Conservation (phyloP, 306 rosid species). For the Purshia tridentata region DNA sequence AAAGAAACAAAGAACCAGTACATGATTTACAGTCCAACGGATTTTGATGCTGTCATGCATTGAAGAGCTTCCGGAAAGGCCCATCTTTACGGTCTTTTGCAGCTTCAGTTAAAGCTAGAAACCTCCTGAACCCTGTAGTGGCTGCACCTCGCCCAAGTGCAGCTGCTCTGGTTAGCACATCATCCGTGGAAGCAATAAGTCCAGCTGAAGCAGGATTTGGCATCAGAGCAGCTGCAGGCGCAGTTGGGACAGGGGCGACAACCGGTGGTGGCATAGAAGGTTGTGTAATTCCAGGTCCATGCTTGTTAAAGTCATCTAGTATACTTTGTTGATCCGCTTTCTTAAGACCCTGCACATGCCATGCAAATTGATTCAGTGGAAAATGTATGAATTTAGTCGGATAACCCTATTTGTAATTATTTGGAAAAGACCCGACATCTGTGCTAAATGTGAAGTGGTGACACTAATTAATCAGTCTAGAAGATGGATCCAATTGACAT, state of each 20-base stretch:
- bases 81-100: conserved; percentile 96
- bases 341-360: conserved; percentile 74
- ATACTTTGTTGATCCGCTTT: conserved; percentile 88
- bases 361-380: conserved; percentile 16
- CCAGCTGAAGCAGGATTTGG: conserved; percentile 54
- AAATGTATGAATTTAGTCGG: not conserved
- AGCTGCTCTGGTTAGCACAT: conserved; percentile 92
- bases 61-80: conserved; percentile 92
- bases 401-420: not conserved
- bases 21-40: not conserved
- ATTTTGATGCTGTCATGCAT: conserved; percentile 41
- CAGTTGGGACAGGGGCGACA: conserved; percentile 39
- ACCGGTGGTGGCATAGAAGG: conserved; percentile 53
- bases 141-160: conserved; percentile 99
- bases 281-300: conserved; percentile 78
- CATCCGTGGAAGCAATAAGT: conserved; percentile 68
- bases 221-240: conserved; percentile 47
- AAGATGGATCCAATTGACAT: too few relatives aligned
- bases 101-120: conserved; percentile 97
- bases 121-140: conserved; percentile 94
- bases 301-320: conserved; percentile 92
- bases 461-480: too few relatives aligned
- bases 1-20: not conserved
- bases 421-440: too few relatives aligned
- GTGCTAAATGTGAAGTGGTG: not conserved